Base-by-base conservation (phyloP, 106 monocot genomes). In the Triglochin maritima region DNA sequence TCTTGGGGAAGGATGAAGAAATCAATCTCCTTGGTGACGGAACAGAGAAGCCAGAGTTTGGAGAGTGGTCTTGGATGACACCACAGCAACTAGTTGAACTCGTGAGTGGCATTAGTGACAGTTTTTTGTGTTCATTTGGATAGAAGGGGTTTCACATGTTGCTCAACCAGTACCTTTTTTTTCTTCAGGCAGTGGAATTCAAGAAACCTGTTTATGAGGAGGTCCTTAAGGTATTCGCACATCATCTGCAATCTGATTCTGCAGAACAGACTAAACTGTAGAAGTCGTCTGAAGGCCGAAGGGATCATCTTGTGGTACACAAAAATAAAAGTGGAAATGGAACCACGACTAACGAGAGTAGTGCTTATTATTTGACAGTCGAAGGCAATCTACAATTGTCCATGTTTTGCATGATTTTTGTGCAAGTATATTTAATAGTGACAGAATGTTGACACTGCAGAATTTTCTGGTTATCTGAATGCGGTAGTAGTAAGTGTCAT, bases 41-140 rank as follows among this genome's bases (percentile, higher is more conserved):
- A 64, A 69, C 78, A 55, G 96, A 91, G 66, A 88, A 80, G 72
- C 86, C 96, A 17, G 96, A 96, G 77, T 96, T 96, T 75, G 79
- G 58, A 16, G 83, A 91, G 67, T 96, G 90, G 87, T 68, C 83
- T 72, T 96, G 96, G 96, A 86, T 90, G 87, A 68, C 91, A 48
- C 88, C 86, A 11, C 72, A 81, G 29, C 58, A 91, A 77, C 72
- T 96, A 3, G 77, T 91, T 60, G 88, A 87, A 62, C 81, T 47
- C 64, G 96, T 91, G 65, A 45, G 81, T 64, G n/a, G 71, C 55
- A 44, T 60, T 49, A 49, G 9, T 44, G 16, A 46, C 29, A 46
- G 62, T 42, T 63, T 42, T 12, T 4, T 55, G 4, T 13, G 17
- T 55, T 9, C 44, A n/a, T 17, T 44, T 45, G 29, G 17, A 6